These are phyloP conservation scores for Leccinum ochraceum DNA, from an alignment of 768 basidiomycete genomes.

Conservation along the genomic window DNA sequence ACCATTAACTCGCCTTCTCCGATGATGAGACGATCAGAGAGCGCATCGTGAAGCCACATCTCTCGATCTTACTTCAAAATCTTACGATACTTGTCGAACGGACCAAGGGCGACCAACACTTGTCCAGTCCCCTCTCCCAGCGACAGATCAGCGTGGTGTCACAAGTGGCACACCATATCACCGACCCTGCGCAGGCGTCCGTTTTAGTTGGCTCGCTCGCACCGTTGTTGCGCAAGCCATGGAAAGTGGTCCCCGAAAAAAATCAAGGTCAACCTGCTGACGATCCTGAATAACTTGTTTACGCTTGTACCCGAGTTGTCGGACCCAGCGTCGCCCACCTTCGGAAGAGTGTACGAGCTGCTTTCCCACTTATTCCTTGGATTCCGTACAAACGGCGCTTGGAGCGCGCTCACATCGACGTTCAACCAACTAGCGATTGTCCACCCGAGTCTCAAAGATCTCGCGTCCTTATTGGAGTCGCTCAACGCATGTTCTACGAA, in stretches of 20 bases:
- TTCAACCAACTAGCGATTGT: conserved; percentile 53
- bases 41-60: conserved; percentile 64
- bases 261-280: conserved; percentile 79
- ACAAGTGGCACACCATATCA: conserved; percentile 71
- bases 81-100: conserved; percentile 68
- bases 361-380: conserved; percentile 78
- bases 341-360: conserved; percentile 58
- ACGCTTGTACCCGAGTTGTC: conserved; percentile 64
- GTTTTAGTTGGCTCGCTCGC: conserved; percentile 70
- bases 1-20: conserved; percentile 60
- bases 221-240: conserved; percentile 77
- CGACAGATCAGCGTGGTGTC: conserved; percentile 84
- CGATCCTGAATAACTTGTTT: conserved; percentile 65
- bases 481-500: conserved; percentile 87
- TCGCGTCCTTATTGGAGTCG: conserved; percentile 58
- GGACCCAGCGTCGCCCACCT: conserved; percentile 44
- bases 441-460: conserved; percentile 41
- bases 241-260: conserved; percentile 63
- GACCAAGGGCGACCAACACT: conserved; percentile 48
- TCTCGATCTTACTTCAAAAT: conserved; percentile 71
- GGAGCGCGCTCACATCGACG: conserved; percentile 65
- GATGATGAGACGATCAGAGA: conserved; percentile 52
- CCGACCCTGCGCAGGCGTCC: conserved; percentile 69
- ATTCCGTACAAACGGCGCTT: conserved; percentile 68
- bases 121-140: conserved; percentile 69